Base-by-base conservation (phyloP, 768 basidiomycete genomes). In the Pisolithus microcarpus region DNA sequence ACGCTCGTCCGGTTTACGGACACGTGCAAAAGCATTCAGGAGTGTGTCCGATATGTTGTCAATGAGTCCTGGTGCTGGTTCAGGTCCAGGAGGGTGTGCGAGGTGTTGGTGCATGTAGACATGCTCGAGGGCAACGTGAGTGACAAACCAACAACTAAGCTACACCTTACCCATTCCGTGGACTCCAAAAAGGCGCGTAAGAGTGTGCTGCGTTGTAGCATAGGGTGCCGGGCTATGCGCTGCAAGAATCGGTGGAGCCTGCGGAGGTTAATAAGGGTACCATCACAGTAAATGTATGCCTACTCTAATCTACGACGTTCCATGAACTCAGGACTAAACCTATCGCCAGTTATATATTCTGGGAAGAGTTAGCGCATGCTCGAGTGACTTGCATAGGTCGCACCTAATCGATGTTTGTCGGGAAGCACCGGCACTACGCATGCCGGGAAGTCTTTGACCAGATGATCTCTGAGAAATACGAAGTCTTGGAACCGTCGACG, bases 281-380 rank as follows among this genome's bases (percentile, higher is more conserved):
- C 15, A 15, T 16, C 38, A 50, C 46, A 13, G 34, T 34, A n/a
- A 36, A 48, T 42, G 66, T 87, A 66, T 66, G 4, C 42, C 18
- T 43, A 94, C 91, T 95, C 91, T 55, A 82, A 68, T 59, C 94
- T 77, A 56, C 96, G 77, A 38, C 89, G 81, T 66, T 99, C 95
- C 79, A 98, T 89, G 60, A 99, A 99, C 61, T 98, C 96, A 8
- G 87, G 84, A 57, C 92, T 92, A 70, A 99, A 99, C 54, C 96
- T 77, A 69, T 98, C 96, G 11, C 96, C 96, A 24, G 95, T 97
- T 50, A 99, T 80, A 65, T 99, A 99, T 69, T 98, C 96, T 96
- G 57, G 34, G 23, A 21, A 38, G 44, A 53, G 38, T 61, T 40
- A 57, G 47, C 39, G 36, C 7, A 5, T 38, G 36, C 3, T 26